These are phyloP conservation scores for Beauveria pseudobassiana DNA, from an alignment of 2,329 filamentous ascomycete genomes.

Conservation along the genomic window DNA sequence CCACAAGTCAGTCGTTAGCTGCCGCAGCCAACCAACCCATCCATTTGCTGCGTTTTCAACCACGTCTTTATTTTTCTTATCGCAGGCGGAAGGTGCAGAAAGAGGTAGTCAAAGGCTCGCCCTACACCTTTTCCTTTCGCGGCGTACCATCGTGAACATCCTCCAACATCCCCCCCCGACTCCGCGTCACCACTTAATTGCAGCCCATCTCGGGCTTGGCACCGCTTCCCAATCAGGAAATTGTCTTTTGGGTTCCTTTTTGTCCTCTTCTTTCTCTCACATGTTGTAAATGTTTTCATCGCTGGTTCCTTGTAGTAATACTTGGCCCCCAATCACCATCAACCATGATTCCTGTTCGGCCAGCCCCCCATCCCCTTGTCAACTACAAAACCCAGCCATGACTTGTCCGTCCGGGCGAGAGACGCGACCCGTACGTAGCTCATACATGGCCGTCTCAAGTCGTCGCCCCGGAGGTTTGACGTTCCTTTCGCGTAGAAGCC, in stretches of 20 bases:
- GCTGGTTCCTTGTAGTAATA: not conserved
- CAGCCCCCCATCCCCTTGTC: not conserved
- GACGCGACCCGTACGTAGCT: not conserved
- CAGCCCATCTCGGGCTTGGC: not conserved
- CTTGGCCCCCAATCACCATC: not conserved
- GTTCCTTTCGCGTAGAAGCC: not conserved
- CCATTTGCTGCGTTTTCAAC: not conserved
- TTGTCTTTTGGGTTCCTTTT: not conserved
- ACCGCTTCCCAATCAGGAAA: not conserved
- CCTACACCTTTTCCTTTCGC: too few relatives aligned
- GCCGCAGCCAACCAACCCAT: not conserved
- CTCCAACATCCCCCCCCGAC: too few relatives aligned
- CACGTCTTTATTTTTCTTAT: not conserved
- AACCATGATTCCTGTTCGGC: not conserved
- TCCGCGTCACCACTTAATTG: not conserved
- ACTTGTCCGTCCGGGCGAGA: not conserved
- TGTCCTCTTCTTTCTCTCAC: not conserved
- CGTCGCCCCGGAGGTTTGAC: not conserved
- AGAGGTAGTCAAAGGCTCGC: not conserved
- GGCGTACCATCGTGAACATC: too few relatives aligned
- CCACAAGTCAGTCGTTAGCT: not conserved
- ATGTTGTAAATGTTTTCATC: not conserved
- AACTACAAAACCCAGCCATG: not conserved
- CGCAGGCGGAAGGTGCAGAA: not conserved
- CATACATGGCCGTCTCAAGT: conserved; percentile 10